phyloP scores from a whole-genome alignment of 768 basidiomycete genomes.

The Auriculariales sp. region DNA sequence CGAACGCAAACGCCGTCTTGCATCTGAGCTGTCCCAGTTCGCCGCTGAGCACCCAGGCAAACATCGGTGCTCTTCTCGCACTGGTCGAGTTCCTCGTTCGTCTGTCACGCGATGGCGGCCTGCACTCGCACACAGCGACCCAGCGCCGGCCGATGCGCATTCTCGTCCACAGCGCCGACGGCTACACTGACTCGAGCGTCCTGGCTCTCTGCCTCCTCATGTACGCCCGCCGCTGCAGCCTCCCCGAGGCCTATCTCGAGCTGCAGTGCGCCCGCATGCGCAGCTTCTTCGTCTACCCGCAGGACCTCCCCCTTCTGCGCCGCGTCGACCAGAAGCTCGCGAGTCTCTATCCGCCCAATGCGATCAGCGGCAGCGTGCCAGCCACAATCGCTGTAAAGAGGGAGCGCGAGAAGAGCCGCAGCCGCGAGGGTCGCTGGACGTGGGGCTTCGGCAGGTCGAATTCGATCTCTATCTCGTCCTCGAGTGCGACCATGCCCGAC shows the following conservation, averaged over 20 bases:
- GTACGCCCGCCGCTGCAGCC: slow-evolving; percentile 45
- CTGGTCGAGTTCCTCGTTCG: slow-evolving; percentile 1
- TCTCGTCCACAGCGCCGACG: slow-evolving; percentile 71
- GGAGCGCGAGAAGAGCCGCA: slow-evolving; percentile 7
- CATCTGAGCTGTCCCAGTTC: slow-evolving; percentile 42
- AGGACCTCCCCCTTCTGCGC: slow-evolving; percentile 59
- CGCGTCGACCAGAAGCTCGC: slow-evolving; percentile 45
- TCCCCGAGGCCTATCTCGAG: slow-evolving; percentile 87
- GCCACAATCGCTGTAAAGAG: slow-evolving; percentile 3
- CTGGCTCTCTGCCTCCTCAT: slow-evolving; percentile 80
- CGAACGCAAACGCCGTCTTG: slow-evolving; percentile 36
- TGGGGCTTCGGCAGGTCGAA: slow-evolving; percentile 9
- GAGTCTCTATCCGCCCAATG: too few species aligned
- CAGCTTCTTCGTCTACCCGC: slow-evolving; percentile 85
- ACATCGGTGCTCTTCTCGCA: not conserved
- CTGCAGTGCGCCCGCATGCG: slow-evolving; percentile 47
- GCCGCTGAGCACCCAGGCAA: slow-evolving; percentile 17
- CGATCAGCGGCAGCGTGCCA: too few species aligned
- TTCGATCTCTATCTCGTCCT: slow-evolving; percentile 12
- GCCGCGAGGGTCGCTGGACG: not conserved
- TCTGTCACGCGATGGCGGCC: not conserved
- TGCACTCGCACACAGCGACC: slow-evolving; percentile 12
- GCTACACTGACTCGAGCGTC: slow-evolving; percentile 86
- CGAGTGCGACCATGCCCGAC: slow-evolving; percentile 4
- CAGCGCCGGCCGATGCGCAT: slow-evolving; percentile 32